Base-by-base conservation (phyloP, 169 alveolate genomes). In the Eimeria falciformis region DNA sequence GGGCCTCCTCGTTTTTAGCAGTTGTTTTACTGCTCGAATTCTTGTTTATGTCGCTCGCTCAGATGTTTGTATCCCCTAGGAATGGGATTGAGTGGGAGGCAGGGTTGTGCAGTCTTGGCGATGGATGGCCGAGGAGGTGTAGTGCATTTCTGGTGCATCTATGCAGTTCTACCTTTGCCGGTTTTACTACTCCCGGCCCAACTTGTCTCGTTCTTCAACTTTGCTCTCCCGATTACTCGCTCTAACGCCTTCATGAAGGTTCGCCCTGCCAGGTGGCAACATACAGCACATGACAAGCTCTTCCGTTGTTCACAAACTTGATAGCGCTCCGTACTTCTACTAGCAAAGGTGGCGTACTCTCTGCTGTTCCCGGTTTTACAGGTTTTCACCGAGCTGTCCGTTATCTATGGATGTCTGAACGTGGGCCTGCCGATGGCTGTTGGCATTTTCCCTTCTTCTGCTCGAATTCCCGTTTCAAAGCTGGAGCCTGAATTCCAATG, bases 341-440 rank as follows among this genome's bases (percentile, higher is more conserved):
- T 33, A 33, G 40, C 40, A 33, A 0, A 33, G 40, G 2, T 33
- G 40, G 40, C 2, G 40, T 33, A 33, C 40, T 33, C 40, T 33
- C 40, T 37, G 23, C 4, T 29, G 18, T 18, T 12, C 53, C 56
- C 83, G 14, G 25, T 12, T 14, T 29, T 55, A 29, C 94, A 90
- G 94, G 90, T 55, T 11, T 45, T 23, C 84, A 58, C 69, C 46
- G 78, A 90, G 46, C 91, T 90, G 62, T 45, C 78, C 2, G 85
- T 90, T 18, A 46, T 90, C 33, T 90, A 55, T 75, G 94, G 94
- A 27, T 77, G 94, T 53, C 75, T 90, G 43, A 47, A 17, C 69
- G 62, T 75, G 68, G 94, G 90, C 53, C 85, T 90, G 33, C 94
- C 94, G 14, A 55, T 90, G 29, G 90, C 94, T 37, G 83, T 90